phyloP scores from a whole-genome alignment of 805 yeast genomes.

The Suhomyces sp. region DNA sequence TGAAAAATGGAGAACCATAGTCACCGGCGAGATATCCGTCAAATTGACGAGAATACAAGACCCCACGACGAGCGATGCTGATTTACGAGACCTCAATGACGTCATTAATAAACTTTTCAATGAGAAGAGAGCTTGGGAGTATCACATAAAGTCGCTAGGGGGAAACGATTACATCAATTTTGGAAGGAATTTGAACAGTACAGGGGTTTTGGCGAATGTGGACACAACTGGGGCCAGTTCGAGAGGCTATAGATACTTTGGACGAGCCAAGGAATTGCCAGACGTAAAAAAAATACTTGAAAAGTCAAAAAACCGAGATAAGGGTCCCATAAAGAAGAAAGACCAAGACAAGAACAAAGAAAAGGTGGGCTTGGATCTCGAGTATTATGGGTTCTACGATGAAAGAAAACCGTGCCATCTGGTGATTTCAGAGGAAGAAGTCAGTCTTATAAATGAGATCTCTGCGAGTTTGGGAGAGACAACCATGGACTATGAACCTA shows the following conservation, averaged over 20 bases:
- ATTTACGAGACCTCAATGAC: slow-evolving; percentile 73
- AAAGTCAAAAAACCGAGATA: slow-evolving; percentile 18
- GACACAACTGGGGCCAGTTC: slow-evolving; percentile 24
- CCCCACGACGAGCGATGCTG: slow-evolving; percentile 49
- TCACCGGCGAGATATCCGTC: slow-evolving; percentile 61
- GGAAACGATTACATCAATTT: slow-evolving; percentile 62
- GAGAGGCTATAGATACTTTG: slow-evolving; percentile 71
- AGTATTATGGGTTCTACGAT: slow-evolving; percentile 46
- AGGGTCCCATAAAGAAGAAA: slow-evolving; percentile 29
- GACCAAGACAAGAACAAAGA: slow-evolving; percentile 17
- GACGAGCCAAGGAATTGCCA: slow-evolving; percentile 77
- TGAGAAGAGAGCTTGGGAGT: slow-evolving; percentile 78
- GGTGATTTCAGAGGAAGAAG: slow-evolving; percentile 2
- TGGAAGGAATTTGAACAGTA: slow-evolving; percentile 21
- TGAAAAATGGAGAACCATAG: slow-evolving; percentile 64
- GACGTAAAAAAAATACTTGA: slow-evolving; percentile 51
- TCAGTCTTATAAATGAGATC: slow-evolving; percentile 11
- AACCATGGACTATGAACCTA: slow-evolving; percentile 1
- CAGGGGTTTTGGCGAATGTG: slow-evolving; percentile 14
- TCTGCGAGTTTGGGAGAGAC: slow-evolving; percentile 13
- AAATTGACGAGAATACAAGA: slow-evolving; percentile 66
- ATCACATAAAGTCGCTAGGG: slow-evolving; percentile 65
- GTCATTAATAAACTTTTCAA: slow-evolving; percentile 61
- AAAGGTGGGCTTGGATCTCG: slow-evolving; percentile 24
- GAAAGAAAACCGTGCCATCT: slow-evolving; percentile 14